Evolutionary conservation across 768 basidiomycete species (phyloP).

Genomic region (Harrya chromipes): DNA sequence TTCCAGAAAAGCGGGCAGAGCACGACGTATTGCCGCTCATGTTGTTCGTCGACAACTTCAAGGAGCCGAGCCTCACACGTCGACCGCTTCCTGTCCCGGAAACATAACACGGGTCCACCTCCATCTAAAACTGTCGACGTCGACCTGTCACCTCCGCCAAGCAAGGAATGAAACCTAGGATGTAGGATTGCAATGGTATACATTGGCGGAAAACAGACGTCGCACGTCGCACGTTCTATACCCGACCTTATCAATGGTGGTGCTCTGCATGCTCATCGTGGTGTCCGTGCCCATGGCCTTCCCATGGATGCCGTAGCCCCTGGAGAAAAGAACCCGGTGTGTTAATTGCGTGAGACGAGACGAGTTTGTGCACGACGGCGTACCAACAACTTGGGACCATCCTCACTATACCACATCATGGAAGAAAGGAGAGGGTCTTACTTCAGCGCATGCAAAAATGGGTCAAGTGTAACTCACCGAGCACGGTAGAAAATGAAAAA

Average conservation of each 20-base stretch:
- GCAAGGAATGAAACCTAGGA: background rate
- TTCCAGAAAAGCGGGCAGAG: background rate
- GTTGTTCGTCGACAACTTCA: background rate
- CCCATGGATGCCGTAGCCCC: constrained; percentile 66
- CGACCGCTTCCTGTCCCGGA: background rate
- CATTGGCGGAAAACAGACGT: constrained; percentile 1
- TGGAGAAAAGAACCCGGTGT: constrained; percentile 17
- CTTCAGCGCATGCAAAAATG: background rate
- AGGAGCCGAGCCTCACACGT: no score
- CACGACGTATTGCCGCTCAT: background rate
- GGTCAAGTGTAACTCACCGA: constrained; percentile 52
- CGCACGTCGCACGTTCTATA: constrained; percentile 11
- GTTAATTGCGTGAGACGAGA: background rate
- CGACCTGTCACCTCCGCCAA: background rate
- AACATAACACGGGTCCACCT: background rate
- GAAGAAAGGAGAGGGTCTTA: background rate
- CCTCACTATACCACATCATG: constrained; percentile 48
- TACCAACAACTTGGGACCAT: constrained; percentile 73
- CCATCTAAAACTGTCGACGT: background rate
- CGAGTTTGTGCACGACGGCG: background rate
- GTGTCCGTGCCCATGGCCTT: constrained; percentile 52
- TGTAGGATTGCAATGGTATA: constrained; percentile 7
- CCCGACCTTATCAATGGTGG: constrained; percentile 35
- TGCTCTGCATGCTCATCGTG: constrained; percentile 36
- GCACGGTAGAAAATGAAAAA: constrained; percentile 98